These are phyloP conservation scores for Saksenaea oblongispora DNA, from an alignment of 371 early-diverging fungal species.

Conservation along the genomic window DNA sequence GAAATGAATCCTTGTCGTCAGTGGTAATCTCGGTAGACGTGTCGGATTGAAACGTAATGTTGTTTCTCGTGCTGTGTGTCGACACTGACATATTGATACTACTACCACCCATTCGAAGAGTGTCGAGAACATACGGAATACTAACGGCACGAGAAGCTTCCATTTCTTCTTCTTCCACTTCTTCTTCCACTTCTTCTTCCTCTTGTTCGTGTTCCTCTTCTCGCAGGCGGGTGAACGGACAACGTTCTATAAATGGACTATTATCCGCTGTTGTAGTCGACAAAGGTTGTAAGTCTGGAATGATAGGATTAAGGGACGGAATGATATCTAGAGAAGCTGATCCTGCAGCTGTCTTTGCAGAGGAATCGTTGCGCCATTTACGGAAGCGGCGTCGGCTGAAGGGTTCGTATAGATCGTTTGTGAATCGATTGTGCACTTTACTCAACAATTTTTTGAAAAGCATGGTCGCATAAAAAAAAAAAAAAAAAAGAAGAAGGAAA, in stretches of 20 bases:
- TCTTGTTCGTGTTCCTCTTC: constrained; percentile 3
- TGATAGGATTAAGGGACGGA: neutral
- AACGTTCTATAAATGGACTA: neutral
- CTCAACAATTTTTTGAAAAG: neutral
- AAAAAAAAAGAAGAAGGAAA: neutral
- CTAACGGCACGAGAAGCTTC: neutral
- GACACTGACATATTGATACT: neutral
- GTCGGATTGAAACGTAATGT: neutral
- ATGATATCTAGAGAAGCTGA: neutral
- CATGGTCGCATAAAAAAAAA: neutral
- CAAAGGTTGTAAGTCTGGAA: neutral
- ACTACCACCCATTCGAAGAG: neutral
- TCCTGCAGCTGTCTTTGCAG: neutral
- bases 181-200: neutral
- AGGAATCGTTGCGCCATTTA: neutral
- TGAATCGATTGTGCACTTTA: constrained; percentile 3
- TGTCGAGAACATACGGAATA: neutral
- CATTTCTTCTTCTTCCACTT: neutral
- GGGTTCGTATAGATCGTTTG: neutral
- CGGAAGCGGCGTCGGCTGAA: neutral
- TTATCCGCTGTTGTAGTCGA: neutral
- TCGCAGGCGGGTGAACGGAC: neutral
- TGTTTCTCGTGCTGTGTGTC: neutral
- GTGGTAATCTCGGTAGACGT: neutral
- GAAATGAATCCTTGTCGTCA: neutral